Conservation (phyloP, 305 asterid species). For the Caryopteris hybrid region DNA sequence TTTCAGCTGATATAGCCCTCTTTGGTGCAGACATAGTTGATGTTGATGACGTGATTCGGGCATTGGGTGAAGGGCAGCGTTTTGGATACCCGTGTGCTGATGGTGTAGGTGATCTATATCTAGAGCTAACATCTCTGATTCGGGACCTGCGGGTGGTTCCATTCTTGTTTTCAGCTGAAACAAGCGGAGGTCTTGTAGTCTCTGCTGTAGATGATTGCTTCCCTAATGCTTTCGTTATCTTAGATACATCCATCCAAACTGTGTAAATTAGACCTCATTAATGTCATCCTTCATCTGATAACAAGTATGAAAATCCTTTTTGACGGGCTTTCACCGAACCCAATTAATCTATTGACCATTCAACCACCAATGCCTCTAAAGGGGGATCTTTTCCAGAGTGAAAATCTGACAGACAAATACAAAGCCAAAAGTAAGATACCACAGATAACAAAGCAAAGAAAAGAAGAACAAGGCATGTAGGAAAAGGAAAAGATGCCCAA, state of each 20-base stretch:
- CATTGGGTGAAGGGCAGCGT: conserved; percentile 66
- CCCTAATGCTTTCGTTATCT: conserved; percentile 48
- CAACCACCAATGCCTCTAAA: conserved; percentile 33
- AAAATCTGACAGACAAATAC: conserved; percentile 58
- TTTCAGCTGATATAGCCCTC: conserved; percentile 74
- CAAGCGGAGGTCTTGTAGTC: conserved; percentile 46
- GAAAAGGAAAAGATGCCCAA: conserved; percentile 40
- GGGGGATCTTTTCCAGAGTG: conserved; percentile 30
- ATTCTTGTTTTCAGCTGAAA: conserved; percentile 66
- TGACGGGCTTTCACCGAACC: conserved; percentile 23
- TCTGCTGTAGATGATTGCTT: conserved; percentile 46
- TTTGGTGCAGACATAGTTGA: conserved; percentile 37
- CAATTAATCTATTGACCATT: conserved; percentile 21
- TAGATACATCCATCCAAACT: conserved; percentile 62
- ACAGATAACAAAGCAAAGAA: conserved; percentile 28
- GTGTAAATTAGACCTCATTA: conserved; percentile 55
- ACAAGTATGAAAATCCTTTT: conserved; percentile 25
- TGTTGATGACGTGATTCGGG: conserved; percentile 34
- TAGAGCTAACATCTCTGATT: conserved; percentile 75
- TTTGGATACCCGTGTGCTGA: conserved; percentile 39
- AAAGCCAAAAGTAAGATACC: conserved; percentile 43
- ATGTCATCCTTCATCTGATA: conserved; percentile 37
- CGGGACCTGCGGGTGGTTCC: conserved; percentile 47
- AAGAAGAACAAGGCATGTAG: conserved; percentile 32
- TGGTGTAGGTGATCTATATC: conserved; percentile 70